Evolutionary conservation across 768 basidiomycete species (phyloP).

Genomic region (Strobilomyces dryophilus): DNA sequence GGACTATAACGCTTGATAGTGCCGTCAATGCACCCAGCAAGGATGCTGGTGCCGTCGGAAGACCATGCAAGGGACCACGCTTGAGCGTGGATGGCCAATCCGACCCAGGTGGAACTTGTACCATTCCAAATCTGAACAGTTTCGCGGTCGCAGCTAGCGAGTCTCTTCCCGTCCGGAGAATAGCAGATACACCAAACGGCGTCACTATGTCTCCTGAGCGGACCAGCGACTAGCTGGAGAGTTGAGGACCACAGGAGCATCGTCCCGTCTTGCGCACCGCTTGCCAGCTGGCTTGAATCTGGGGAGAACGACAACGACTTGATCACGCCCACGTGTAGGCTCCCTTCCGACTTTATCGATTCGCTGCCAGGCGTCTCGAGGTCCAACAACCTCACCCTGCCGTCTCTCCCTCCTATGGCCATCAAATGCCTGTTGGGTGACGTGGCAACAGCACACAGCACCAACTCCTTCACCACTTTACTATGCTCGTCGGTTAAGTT

Average conservation of each 20-base stretch:
- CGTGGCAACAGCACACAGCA: not conserved
- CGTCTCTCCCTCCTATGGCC: conserved; percentile 16
- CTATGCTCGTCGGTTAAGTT: not conserved
- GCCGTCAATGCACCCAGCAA: conserved; percentile 18
- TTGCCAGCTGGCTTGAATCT: conserved; percentile 12
- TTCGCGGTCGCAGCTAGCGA: conserved; percentile 20
- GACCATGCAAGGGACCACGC: conserved; percentile 25
- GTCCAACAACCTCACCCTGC: conserved; percentile 9
- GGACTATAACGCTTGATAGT: conserved; percentile 12
- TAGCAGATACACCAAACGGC: conserved; percentile 16
- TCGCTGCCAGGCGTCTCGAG: not conserved
- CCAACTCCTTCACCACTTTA: conserved; percentile 4
- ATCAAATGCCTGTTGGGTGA: conserved; percentile 13
- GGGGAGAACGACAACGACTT: conserved; percentile 19
- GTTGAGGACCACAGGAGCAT: conserved; percentile 15
- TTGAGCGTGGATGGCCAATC: not conserved
- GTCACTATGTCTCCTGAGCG: conserved; percentile 8
- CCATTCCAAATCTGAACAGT: conserved; percentile 16
- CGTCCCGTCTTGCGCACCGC: conserved; percentile 15
- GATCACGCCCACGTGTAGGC: conserved; percentile 6
- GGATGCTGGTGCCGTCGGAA: conserved; percentile 7
- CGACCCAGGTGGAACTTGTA: not conserved
- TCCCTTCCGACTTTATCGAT: not conserved
- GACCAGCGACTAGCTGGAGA: conserved; percentile 7
- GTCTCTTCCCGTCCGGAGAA: conserved; percentile 16